Percentiles rank a stretch among this genome's conserved stretches.
Evolutionary conservation across 257 asterid species (phyloP).

Genomic region (Solanum boliviense): DNA sequence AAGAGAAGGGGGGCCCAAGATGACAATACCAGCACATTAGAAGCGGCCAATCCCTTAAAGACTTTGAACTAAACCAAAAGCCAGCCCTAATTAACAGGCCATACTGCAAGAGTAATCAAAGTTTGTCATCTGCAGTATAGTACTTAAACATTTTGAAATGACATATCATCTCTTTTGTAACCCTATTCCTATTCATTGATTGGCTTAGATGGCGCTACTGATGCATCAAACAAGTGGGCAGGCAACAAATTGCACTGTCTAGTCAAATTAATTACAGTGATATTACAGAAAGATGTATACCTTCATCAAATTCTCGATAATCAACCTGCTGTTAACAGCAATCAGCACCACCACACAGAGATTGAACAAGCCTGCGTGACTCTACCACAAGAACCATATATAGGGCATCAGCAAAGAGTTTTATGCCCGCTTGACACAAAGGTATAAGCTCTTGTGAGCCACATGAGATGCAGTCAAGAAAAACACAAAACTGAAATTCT

Average conservation of each 20-base stretch:
- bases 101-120: conserved; percentile 48
- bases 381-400: conserved; percentile 44
- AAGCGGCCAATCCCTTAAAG: conserved; percentile 95
- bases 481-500: neutral
- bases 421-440: neutral
- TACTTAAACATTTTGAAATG: neutral
- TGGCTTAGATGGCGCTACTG: neutral
- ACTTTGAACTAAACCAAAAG: conserved; percentile 88
- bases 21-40: conserved; percentile 82
- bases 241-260: neutral
- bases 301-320: conserved; percentile 96
- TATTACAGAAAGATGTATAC: conserved; percentile 21
- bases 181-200: neutral
- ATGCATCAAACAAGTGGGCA: neutral
- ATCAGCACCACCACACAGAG: conserved; percentile 98
- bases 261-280: neutral
- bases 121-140: conserved; percentile 1
- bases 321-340: conserved; percentile 95
- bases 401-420: neutral
- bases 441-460: neutral
- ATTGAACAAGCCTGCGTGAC: conserved; percentile 99
- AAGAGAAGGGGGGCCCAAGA: neutral
- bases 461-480: neutral
- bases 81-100: conserved; percentile 81
- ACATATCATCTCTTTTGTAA: neutral